A percentile compares a stretch with the other conserved stretches of the same genome.
These are phyloP conservation scores for Silene coronaria DNA, from an alignment of 179 eudicot genomes.

Conservation along the genomic window DNA sequence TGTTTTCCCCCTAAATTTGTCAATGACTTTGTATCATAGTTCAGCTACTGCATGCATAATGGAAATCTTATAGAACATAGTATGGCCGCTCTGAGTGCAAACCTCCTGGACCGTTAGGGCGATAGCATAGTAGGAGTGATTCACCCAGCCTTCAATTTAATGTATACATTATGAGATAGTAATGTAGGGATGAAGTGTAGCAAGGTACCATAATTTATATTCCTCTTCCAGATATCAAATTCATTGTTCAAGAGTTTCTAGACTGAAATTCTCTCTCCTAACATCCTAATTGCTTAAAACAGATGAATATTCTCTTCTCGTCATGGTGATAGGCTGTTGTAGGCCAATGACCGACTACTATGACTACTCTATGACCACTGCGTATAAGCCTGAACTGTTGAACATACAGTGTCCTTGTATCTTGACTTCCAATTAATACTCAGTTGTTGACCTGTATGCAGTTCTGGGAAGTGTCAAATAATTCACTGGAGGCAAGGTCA, in stretches of 20 bases:
- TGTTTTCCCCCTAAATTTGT: no score
- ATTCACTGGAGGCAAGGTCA: conserved; percentile 93
- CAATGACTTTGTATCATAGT: no score
- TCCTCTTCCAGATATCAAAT: background rate
- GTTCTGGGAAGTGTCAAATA: conserved; percentile 96
- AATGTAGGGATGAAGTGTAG: background rate
- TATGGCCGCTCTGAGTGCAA: background rate
- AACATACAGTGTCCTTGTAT: background rate
- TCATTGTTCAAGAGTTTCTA: background rate
- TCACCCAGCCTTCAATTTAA: background rate
- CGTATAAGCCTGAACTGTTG: background rate
- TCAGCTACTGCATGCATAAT: background rate
- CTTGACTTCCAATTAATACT: conserved; percentile 16
- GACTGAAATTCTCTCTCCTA: background rate
- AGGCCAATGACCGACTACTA: background rate
- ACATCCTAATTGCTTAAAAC: background rate
- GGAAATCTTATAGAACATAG: background rate
- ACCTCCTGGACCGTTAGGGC: background rate
- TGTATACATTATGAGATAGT: background rate
- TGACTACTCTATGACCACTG: no score
- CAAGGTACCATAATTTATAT: background rate
- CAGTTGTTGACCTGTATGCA: conserved; percentile 35
- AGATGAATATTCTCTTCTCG: background rate
- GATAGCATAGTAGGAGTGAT: background rate
- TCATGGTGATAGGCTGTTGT: background rate